Base-by-base conservation (phyloP, 257 asterid species). In the Nicotiana obtusifolia region DNA sequence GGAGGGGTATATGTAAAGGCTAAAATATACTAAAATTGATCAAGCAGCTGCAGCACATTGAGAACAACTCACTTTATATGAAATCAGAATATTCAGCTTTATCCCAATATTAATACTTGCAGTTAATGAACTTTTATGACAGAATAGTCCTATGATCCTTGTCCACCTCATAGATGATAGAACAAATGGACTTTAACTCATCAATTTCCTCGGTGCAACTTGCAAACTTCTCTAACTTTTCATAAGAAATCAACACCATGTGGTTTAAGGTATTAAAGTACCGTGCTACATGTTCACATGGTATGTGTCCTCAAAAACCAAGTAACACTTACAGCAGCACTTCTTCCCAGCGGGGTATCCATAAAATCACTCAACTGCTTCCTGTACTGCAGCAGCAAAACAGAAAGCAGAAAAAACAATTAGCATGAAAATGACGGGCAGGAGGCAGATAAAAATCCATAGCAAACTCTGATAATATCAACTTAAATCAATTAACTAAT, bases 341-440 rank as follows among this genome's bases (percentile, higher is more conserved):
- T 92, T 87, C 89, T 90, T 78, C 99, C 99, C 84, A 94, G 6
- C 0, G 98, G 97, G 56, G 99, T 91, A 78, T 96, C 93, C 52
- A 92, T 85, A 84, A 96, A 89, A 82, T 84, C 93, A 85, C 59
- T 89, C 81, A 94, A 76, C 90, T 94, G 94, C 92, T 85, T 94
- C 88, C 95, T 89, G 86, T 93, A 93, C 98, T 96, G 97, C 91
- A 94, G 87, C 28, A 35, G 67, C 59, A 81, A 41, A 9, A 73
- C 30, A 77, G 75, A 53, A 24, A 62, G 15, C 77, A 78, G 7
- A 22, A 6, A 64, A 81, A 26, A 16, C 6, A 49, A 75, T 75
- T 24, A 75, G 80, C 80, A 75, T 24, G 16, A 49, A 1, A 9
- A 22, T 75, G 62, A 49, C 16, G 26, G 37, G 4, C 61, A 75